Evolutionary conservation across 495 filamentous ascomycete species (phyloP), one percentile per base, ranked within the genome.

Genomic region (Penicillium samsonianum): DNA sequence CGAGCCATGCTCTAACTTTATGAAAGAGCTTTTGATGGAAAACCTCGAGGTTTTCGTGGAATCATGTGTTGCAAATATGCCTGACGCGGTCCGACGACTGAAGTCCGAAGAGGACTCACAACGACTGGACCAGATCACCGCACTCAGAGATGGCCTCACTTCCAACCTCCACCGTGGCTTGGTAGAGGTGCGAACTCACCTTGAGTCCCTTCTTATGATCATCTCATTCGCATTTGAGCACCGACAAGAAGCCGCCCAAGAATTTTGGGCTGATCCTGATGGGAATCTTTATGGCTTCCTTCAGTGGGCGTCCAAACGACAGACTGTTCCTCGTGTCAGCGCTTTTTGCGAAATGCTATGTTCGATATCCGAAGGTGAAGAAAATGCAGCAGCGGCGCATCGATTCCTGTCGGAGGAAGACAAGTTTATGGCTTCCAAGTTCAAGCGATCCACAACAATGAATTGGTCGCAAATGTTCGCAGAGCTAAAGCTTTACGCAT

Each of bases 331-430:
- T 17, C 84, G 95, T 30, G 91, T 91, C 51, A 92, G 90, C 64
- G 92, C 92, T 16, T 98, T 97, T 63, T 97, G 92, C 70, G 96
- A 97, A 70, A 88, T 98, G 86, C 79, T 99, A 10, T 87, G 90
- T 63, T 84, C 91, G 2, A 82, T 99, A 48, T 90, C 95, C 0
- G 81, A 85, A 35, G 90, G 90, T 33, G 84, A 90, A 51, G 83
- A 89, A 49, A 90, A 88, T 61, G 92, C 92, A 11, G 83, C 84
- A 37, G 77, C 87, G 20, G 91, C 91, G 2, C 92, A 99, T 68
- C 80, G 82, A 44, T 99, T 99, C 63, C 80, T 99, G 30, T 80
- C 90, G 11, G 94, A 97, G 58, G 94, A 99, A 73, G 84, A 86
- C 20, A 80, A 86, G 41, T 85, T 87, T 46, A 76, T 85, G 9